phyloP scores from a whole-genome alignment of 306 rosid genomes.

The Cicer bijugum region DNA sequence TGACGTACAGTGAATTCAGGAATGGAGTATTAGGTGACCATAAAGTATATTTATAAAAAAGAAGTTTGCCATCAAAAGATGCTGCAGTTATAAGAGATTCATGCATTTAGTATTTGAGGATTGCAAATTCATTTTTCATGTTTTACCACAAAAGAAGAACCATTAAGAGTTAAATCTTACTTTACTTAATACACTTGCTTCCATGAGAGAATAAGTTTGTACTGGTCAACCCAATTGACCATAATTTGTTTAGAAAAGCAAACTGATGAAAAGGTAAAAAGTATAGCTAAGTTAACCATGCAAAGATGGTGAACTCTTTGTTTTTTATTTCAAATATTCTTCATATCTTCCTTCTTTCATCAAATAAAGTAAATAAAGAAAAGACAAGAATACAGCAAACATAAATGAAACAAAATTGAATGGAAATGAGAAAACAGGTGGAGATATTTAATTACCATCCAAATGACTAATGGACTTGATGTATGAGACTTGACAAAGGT shows the following conservation, averaged over 20 bases:
- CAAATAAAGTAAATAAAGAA: conserved; percentile 22
- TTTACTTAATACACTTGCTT: conserved; percentile 27
- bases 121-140: conserved; percentile 17
- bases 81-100: conserved; percentile 8
- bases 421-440: conserved; percentile 32
- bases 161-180: not conserved
- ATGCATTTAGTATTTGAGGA: conserved; percentile 24
- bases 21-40: not conserved
- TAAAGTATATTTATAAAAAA: not conserved
- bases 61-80: conserved; percentile 13
- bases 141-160: conserved; percentile 1
- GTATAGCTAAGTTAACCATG: conserved; percentile 31
- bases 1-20: not conserved
- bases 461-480: conserved; percentile 68
- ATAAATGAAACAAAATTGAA: conserved; percentile 23
- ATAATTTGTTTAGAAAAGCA: conserved; percentile 19
- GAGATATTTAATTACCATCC: conserved; percentile 75
- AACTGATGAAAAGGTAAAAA: conserved; percentile 15
- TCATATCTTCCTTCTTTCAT: conserved; percentile 23
- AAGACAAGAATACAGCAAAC: not conserved
- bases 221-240: conserved; percentile 6
- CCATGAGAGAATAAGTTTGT: conserved; percentile 9
- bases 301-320: conserved; percentile 17
- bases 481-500: conserved; percentile 72
- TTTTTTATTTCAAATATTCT: conserved; percentile 38